Evolutionary conservation across 345 rosid genomes (phyloP).

Genomic region (Lepidium aucheri): DNA sequence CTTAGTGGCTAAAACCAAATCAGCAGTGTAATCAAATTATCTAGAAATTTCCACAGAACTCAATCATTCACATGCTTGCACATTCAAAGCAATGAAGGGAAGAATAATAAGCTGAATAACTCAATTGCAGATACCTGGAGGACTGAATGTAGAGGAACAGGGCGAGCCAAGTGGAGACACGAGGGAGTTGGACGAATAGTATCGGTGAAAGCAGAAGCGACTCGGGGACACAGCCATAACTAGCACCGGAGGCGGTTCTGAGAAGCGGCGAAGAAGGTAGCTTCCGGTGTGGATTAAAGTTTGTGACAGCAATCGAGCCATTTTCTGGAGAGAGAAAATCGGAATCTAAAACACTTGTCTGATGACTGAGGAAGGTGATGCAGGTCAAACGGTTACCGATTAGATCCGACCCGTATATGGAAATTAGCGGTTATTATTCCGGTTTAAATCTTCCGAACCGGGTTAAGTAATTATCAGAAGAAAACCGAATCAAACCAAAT

Average conservation of each 20-base stretch:
- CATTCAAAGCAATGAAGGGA: background rate
- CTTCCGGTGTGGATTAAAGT: background rate
- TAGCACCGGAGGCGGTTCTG: background rate
- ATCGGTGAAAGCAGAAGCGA: slow-evolving; percentile 15
- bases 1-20: background rate
- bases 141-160: background rate
- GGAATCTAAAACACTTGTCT: background rate
- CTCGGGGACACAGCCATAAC: background rate
- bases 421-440: background rate
- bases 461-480: background rate
- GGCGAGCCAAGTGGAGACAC: background rate
- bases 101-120: background rate
- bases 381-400: slow-evolving; percentile 9
- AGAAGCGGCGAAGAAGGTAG: slow-evolving; percentile 15
- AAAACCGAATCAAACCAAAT: background rate
- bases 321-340: background rate
- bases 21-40: too few species aligned
- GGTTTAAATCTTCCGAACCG: background rate
- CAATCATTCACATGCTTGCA: background rate
- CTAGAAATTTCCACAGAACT: too few species aligned
- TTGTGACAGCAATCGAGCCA: slow-evolving; percentile 8
- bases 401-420: background rate
- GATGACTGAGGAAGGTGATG: background rate
- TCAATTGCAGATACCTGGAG: background rate
- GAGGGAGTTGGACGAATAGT: slow-evolving; percentile 8